Conservation (phyloP, 139 green algal genomes). For the Chlamydomonas schloesseri region DNA sequence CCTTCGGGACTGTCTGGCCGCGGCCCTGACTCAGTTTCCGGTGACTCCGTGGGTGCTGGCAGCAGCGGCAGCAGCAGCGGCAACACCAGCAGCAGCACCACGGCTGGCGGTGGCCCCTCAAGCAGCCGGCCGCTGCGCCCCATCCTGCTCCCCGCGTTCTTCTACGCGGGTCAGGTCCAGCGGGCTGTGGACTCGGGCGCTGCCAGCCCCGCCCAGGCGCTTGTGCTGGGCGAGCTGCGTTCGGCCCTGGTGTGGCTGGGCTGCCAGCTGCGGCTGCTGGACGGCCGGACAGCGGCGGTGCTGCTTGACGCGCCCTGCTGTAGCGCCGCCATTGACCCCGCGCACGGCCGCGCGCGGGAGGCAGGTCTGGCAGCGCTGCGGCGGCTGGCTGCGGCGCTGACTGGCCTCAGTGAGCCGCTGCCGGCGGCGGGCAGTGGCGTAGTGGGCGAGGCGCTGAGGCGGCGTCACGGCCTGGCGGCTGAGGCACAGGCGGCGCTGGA, state of each 20-base stretch:
- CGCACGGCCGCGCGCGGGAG: background rate
- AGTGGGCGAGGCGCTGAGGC: background rate
- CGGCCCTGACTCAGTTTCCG: background rate
- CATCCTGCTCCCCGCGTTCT: slow-evolving; percentile 54
- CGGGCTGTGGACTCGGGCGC: slow-evolving; percentile 41
- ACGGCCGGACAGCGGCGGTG: background rate
- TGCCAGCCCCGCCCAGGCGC: background rate
- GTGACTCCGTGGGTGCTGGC: too few relatives aligned
- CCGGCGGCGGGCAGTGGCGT: background rate
- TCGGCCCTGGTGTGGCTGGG: slow-evolving; percentile 43
- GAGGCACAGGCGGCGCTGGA: slow-evolving; percentile 5
- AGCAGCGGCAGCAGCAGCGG: too few relatives aligned
- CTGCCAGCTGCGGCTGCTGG: slow-evolving; percentile 36
- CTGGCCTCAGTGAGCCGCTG: background rate
- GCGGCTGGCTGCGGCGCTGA: slow-evolving; percentile 1
- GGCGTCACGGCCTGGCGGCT: background rate
- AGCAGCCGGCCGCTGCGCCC: slow-evolving; percentile 20
- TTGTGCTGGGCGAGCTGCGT: slow-evolving; percentile 45
- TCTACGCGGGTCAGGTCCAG: slow-evolving; percentile 50
- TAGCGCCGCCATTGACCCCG: background rate
- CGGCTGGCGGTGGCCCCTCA: too few relatives aligned
- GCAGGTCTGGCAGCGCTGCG: slow-evolving; percentile 18
- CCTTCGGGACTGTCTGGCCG: too few relatives aligned
- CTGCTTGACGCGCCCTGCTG: slow-evolving; percentile 1
- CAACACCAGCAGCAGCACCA: too few relatives aligned